Evolutionary conservation across 1,284 basidiomycete species (phyloP), one percentile per base, ranked within the genome.

Genomic region (Porodaedalea pini): DNA sequence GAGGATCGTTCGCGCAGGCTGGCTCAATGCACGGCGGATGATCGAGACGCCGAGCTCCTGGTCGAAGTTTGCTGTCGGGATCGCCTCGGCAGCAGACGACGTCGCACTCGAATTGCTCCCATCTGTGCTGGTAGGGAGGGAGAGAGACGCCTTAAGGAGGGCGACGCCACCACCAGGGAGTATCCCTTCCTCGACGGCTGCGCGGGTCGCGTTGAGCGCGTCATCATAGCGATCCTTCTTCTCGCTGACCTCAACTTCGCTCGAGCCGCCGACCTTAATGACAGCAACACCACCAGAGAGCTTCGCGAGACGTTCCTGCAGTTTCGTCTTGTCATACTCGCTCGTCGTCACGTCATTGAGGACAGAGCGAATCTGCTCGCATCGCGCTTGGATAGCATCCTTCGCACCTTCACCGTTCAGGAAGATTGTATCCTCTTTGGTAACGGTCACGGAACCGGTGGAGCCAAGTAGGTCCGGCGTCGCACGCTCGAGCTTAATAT

Each of bases 171-270:
- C 94, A 61, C 96, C 96, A 58, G 94, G 94, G 41, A 98, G 88
- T 67, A 98, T 97, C 70, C 96, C 96, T 73, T 98, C 94, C 77
- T 98, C 96, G 51, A 99, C 96, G 51, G 96, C 96, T 41, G 96
- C 96, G 57, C 96, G 90, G 4, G 96, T 98, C 17, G 94, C 94
- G 73, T 97, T 97, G 59, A 98, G 81, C 4, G 96, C 96, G 71
- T 99, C 96, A 68, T 99, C 96, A 72, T 97, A 98, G 53, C 95
- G 83, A 74, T 98, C 96, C 86, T 98, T 98, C 91, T 98, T 98
- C 83, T 99, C 96, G 15, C 95, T 84, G 63, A 98, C 96, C 77
- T 98, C 96, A 58, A 98, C 95, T 75, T 98, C 96, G 61, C 83
- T 88, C 50, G 86, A 79, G 44, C 96, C 96, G 60, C 96, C 96